phyloP scores from a whole-genome alignment of 108 stramenopile genomes.

The Skeletonema costatum region DNA sequence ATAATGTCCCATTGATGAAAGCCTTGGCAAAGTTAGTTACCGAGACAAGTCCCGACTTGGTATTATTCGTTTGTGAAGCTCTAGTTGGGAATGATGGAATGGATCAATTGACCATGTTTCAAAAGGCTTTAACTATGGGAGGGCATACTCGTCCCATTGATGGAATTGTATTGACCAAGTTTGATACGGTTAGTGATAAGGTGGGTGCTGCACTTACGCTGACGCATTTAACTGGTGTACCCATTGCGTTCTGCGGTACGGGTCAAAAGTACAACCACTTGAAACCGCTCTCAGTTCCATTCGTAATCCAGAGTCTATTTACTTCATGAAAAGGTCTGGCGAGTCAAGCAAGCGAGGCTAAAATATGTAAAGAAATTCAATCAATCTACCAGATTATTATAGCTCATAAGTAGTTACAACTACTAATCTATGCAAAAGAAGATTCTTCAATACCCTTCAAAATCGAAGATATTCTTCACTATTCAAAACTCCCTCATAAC shows the following conservation, averaged over 20 bases:
- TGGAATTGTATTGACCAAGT: constrained; percentile 96
- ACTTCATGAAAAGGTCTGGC: constrained; percentile 14
- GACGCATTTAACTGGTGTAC: constrained; percentile 94
- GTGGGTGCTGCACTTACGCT: constrained; percentile 96
- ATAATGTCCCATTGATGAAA: constrained; percentile 96
- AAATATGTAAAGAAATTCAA: not conserved
- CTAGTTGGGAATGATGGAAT: constrained; percentile 97
- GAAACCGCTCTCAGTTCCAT: constrained; percentile 81
- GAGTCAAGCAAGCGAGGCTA: not conserved
- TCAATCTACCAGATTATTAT: not conserved
- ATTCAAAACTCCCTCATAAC: no score
- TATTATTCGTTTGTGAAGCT: constrained; percentile 96
- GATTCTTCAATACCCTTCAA: not conserved
- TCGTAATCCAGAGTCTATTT: constrained; percentile 90
- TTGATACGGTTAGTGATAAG: constrained; percentile 98
- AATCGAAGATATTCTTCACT: not conserved
- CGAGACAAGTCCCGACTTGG: constrained; percentile 91
- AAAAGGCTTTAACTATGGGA: constrained; percentile 82
- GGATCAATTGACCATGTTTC: constrained; percentile 95
- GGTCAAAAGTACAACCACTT: constrained; percentile 99
- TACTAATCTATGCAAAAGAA: not conserved
- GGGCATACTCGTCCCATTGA: constrained; percentile 81
- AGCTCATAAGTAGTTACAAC: not conserved
- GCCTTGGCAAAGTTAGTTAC: constrained; percentile 91
- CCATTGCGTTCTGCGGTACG: constrained; percentile 95